Evolutionary conservation across 208 protist species (phyloP).

Genomic region (Naegleria lovaniensis): DNA sequence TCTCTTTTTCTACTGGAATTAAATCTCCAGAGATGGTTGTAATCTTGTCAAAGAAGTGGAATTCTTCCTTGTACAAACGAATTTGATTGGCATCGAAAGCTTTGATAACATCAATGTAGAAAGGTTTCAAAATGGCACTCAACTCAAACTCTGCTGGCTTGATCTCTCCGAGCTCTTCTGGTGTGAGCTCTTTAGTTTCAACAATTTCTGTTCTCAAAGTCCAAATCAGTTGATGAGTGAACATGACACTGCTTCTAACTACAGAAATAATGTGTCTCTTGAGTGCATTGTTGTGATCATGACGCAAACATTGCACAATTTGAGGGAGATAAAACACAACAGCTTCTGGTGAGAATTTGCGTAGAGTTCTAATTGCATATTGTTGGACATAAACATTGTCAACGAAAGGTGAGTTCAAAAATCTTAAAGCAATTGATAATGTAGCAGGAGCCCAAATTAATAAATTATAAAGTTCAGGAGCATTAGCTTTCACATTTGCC

Average conservation of each 20-base stretch:
- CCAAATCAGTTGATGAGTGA: constrained; percentile 28
- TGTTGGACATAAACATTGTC: background rate
- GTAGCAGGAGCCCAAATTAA: constrained; percentile 10
- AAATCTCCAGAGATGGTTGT: background rate
- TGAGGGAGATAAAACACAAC: constrained; percentile 24
- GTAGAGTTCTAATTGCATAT: background rate
- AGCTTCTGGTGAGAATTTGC: background rate
- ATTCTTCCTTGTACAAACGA: constrained; percentile 5
- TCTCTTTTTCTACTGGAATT: background rate
- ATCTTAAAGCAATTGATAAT: background rate
- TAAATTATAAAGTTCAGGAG: constrained; percentile 4
- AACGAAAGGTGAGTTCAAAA: background rate
- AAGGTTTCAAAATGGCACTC: background rate
- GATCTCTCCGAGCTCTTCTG: background rate
- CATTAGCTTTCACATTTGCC: background rate
- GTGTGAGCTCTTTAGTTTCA: background rate
- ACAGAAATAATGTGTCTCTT: background rate
- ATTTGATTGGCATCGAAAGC: background rate
- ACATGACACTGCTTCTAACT: background rate
- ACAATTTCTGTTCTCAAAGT: constrained; percentile 15
- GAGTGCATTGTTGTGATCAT: background rate
- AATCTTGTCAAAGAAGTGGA: constrained; percentile 17
- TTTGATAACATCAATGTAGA: background rate
- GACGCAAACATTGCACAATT: constrained; percentile 9
- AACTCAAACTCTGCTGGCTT: background rate